Evolutionary conservation across 1,284 basidiomycete genomes (phyloP).

Genomic region (Pseudozyma tsukubaensis): DNA sequence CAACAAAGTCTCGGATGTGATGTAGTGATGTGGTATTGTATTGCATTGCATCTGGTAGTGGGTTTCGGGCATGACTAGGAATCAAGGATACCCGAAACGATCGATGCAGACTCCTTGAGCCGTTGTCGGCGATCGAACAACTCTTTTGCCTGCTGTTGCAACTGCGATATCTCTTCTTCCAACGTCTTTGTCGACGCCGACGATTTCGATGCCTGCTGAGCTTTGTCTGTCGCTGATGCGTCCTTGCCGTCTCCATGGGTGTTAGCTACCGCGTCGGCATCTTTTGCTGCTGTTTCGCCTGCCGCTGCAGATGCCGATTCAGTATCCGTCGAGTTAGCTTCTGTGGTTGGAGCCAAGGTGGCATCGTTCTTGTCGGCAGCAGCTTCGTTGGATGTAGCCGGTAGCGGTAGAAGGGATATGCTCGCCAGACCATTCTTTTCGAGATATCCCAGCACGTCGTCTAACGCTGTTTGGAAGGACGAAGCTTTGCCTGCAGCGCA

Average conservation of each 20-base stretch:
- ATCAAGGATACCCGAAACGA: conserved; percentile 37
- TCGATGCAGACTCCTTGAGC: conserved; percentile 33
- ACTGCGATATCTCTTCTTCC: background rate
- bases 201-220: background rate
- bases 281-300: background rate
- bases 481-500: conserved; percentile 6
- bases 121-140: conserved; percentile 36
- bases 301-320: background rate
- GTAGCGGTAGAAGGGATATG: conserved; percentile 14
- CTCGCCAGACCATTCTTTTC: conserved; percentile 42
- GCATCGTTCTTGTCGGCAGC: background rate
- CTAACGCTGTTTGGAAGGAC: conserved; percentile 14
- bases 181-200: background rate
- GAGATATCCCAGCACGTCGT: conserved; percentile 8
- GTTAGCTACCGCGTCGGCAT: background rate
- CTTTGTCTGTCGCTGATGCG: background rate
- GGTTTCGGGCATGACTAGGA: conserved; percentile 4
- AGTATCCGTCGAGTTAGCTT: too few species aligned
- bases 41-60: background rate
- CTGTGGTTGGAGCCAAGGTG: too few species aligned
- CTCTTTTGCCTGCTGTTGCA: conserved; percentile 33
- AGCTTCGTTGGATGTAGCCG: background rate
- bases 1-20: too few species aligned
- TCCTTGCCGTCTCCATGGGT: background rate
- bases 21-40: background rate